A percentile compares a stretch with the other conserved stretches of the same genome.
Conservation (phyloP, 257 asterid genomes). For the Catharanthus roseus region DNA sequence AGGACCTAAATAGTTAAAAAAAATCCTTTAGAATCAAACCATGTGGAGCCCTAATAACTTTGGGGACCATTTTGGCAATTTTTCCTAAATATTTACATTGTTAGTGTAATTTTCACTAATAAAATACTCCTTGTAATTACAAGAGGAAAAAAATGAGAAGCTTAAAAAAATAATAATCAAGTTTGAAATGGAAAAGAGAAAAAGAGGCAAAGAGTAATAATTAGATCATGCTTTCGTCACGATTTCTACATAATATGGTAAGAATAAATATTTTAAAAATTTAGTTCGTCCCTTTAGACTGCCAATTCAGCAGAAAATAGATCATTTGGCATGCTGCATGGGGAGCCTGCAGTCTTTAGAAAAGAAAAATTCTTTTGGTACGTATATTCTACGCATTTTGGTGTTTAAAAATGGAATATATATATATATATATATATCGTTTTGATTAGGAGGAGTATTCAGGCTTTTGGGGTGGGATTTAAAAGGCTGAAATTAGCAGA, state of each 20-base stretch:
- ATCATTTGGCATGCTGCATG: background rate
- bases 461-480: conserved; percentile 4
- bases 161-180: background rate
- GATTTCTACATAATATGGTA: background rate
- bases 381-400: conserved; percentile 3
- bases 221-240: conserved; percentile 3
- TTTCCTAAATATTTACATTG: too few relatives aligned
- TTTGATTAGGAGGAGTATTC: conserved; percentile 11
- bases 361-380: background rate
- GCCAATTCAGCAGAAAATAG: conserved; percentile 6
- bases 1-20: too few relatives aligned
- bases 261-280: background rate
- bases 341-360: background rate
- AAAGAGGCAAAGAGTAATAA: background rate
- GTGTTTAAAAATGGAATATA: conserved; percentile 2
- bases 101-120: too few relatives aligned
- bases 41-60: too few relatives aligned
- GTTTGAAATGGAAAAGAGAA: background rate
- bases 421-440: too few relatives aligned
- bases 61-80: too few relatives aligned
- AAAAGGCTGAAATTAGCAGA: conserved; percentile 13
- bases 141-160: too few relatives aligned
- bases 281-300: background rate
- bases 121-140: too few relatives aligned
- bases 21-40: too few relatives aligned